These are phyloP conservation scores for Blastobotrys malaysiensis DNA, from an alignment of 1,139 yeast species.

Conservation along the genomic window DNA sequence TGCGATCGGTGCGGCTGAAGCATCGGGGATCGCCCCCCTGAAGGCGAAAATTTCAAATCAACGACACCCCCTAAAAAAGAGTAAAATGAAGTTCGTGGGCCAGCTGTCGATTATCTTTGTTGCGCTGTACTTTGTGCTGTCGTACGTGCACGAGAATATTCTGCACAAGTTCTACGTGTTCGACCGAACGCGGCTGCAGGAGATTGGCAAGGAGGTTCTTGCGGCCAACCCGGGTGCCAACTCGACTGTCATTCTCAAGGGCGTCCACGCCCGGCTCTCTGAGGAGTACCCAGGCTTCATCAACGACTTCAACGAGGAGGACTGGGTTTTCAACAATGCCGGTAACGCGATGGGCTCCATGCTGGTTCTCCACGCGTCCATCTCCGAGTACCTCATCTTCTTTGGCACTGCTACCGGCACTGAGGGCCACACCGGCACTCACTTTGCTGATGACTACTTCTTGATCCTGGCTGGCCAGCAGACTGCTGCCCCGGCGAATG, in stretches of 20 bases:
- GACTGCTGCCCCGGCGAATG: slow-evolving; percentile 60
- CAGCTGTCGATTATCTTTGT: slow-evolving; percentile 9
- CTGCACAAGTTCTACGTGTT: slow-evolving; percentile 62
- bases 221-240: slow-evolving; percentile 52
- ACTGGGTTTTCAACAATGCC: slow-evolving; percentile 96
- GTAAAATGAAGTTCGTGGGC: slow-evolving; percentile 9
- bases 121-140: slow-evolving; percentile 15
- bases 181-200: slow-evolving; percentile 44
- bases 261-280: slow-evolving; percentile 55
- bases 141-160: slow-evolving; percentile 20
- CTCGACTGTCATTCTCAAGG: slow-evolving; percentile 55
- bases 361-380: slow-evolving; percentile 93
- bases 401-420: slow-evolving; percentile 90
- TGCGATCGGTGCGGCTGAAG: neutral
- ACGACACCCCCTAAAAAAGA: neutral
- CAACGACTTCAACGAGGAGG: slow-evolving; percentile 64
- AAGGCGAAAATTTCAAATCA: neutral
- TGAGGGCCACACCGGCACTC: slow-evolving; percentile 94
- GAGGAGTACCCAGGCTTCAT: slow-evolving; percentile 62
- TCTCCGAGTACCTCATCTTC: slow-evolving; percentile 83
- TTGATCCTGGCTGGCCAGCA: slow-evolving; percentile 80
- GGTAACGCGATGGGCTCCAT: slow-evolving; percentile 99
- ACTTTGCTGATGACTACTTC: slow-evolving; percentile 94
- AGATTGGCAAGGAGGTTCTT: slow-evolving; percentile 44
- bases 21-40: neutral